These are phyloP conservation scores for Boletus subcaerulescens DNA, from an alignment of 768 basidiomycete genomes.

Conservation along the genomic window DNA sequence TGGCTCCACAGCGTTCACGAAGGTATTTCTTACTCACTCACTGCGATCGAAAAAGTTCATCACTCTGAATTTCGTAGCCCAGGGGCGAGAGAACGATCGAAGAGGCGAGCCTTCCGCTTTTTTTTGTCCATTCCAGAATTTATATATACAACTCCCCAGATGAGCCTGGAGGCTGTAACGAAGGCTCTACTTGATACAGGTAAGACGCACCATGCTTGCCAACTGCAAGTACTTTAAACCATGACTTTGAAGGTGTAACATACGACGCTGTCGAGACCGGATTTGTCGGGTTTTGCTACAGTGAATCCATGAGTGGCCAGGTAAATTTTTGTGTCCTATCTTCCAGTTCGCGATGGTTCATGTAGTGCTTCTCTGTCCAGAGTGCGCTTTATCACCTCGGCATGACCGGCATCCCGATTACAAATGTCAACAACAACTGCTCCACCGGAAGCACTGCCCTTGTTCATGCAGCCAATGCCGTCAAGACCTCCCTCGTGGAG, in stretches of 20 bases:
- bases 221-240: constrained; percentile 9
- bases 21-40: constrained; percentile 40
- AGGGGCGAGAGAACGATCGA: constrained; percentile 60
- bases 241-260: constrained; percentile 55
- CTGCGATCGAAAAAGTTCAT: background rate
- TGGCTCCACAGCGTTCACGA: constrained; percentile 76
- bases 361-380: constrained; percentile 30
- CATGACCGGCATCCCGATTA: constrained; percentile 75
- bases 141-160: background rate
- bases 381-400: constrained; percentile 78
- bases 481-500: constrained; percentile 64
- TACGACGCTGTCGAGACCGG: constrained; percentile 73
- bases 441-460: constrained; percentile 77
- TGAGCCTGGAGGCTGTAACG: constrained; percentile 61
- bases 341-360: background rate
- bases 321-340: constrained; percentile 28
- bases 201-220: constrained; percentile 19
- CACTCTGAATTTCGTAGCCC: constrained; percentile 44
- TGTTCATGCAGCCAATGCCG: constrained; percentile 61
- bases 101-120: constrained; percentile 42
- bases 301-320: constrained; percentile 75
- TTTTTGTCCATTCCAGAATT: background rate
- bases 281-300: constrained; percentile 73
- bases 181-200: constrained; percentile 85
- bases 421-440: constrained; percentile 85